Conservation (phyloP, 768 basidiomycete genomes). For the Suillus decipiens region DNA sequence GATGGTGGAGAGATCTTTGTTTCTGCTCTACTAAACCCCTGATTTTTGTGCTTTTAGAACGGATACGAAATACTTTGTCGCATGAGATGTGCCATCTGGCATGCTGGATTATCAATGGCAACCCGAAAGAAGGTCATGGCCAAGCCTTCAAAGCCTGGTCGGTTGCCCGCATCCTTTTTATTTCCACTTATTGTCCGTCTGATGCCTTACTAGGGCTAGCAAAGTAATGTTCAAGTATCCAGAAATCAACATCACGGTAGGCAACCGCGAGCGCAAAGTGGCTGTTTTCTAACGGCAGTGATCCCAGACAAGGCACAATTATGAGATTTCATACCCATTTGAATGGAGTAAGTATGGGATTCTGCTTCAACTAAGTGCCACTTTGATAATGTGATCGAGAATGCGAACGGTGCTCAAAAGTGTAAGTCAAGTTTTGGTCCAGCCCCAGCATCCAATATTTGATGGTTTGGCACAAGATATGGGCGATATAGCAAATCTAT, state of each 20-base stretch:
- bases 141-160: constrained; percentile 72
- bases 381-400: constrained; percentile 37
- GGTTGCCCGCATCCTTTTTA: constrained; percentile 18
- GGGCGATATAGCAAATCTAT: constrained; percentile 78
- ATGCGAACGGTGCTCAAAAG: constrained; percentile 62
- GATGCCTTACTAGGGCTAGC: constrained; percentile 48
- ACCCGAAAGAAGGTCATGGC: constrained; percentile 75
- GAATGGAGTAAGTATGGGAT: constrained; percentile 61
- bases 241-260: constrained; percentile 70
- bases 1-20: constrained; percentile 50
- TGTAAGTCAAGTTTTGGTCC: constrained; percentile 40
- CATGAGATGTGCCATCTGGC: constrained; percentile 96
- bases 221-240: constrained; percentile 69
- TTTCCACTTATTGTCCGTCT: constrained; percentile 1
- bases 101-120: constrained; percentile 76
- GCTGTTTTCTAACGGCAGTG: constrained; percentile 7
- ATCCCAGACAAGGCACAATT: constrained; percentile 65
- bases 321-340: constrained; percentile 73
- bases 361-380: constrained; percentile 11
- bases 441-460: neutral
- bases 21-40: neutral
- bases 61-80: constrained; percentile 78
- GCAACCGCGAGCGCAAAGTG: neutral
- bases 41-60: constrained; percentile 46
- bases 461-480: constrained; percentile 46